Base-by-base conservation (phyloP, 495 filamentous ascomycete genomes). In the Aspergillus conjunctus region DNA sequence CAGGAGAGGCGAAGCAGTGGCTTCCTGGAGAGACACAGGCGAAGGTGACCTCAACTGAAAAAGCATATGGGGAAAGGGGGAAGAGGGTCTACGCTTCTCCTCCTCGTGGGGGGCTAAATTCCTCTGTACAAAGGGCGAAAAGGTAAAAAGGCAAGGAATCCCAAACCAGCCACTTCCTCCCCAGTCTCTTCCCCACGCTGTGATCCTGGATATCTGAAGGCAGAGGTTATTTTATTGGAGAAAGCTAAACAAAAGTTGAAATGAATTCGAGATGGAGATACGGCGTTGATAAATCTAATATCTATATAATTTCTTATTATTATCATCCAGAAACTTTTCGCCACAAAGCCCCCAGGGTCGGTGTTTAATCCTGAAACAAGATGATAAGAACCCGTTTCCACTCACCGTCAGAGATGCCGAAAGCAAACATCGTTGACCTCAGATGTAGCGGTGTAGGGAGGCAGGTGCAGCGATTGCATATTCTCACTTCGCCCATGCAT, bases 371-470 rank as follows among this genome's bases (percentile, higher is more conserved):
- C 26, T 26, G 26, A 26, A 26, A 26, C 26, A 26, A 26, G 26
- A 26, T 26, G 2, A 26, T 26, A 26, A 5, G 26, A 26, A 26
- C 26, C 26, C 5, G 5, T 26, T 26, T 26, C n/a, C n/a, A n/a
- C n/a, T n/a, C 26, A 26, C 26, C 5, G 26, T 26, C 26, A 26
- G 26, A 26, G 5, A 26, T 5, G 26, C 5, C 26, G 26, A 2
- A 26, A 26, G 26, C 30, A 21, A 48, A 14, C 44, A 5, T 48
- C 26, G 26, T 26, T 26, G 26, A 5, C 26, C 26, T 26, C 26
- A 26, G 44, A 48, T 48, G 44, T 48, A 48, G 44, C 44, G 44
- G 44, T 48, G 44, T 48, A 48, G 44, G 44, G 44, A 21, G 44
- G 44, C 44, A 48, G 15, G 44, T 48, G 44, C 44, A 48, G n/a